Evolutionary conservation across 495 filamentous ascomycete species (phyloP), one percentile per base, ranked within the genome.

Genomic region (Glutinoglossum americanum): DNA sequence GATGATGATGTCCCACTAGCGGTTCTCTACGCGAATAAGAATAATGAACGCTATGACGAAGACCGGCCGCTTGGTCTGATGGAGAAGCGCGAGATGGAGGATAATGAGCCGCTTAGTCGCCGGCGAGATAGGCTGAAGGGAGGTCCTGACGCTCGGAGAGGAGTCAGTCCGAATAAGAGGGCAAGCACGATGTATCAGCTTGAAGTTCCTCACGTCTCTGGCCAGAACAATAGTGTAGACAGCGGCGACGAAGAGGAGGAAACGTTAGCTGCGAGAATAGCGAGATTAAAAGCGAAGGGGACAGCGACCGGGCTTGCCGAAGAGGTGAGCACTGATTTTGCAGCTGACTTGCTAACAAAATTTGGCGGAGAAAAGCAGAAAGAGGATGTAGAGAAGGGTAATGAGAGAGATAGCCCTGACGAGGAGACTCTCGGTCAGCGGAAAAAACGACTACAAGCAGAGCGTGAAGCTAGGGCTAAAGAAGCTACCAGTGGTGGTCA

Each of bases 371-470:
- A 78, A 41, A 67, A 68, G 44, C 67, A 65, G 17, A 59, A 39
- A 25, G 37, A 51, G 27, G 56, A 17, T 9, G 58, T 19, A 13
- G 63, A 63, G 15, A 61, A 59, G 21, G 60, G 37, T 21, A 51
- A 59, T 11, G 53, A 59, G 55, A 60, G 58, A 19, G 60, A 61
- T 15, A 59, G 64, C 1, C 67, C 71, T 6, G 84, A 82, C 58
- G 86, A 94, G 60, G 90, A 98, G 66, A 94, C 89, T 0, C 76
- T 98, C 1, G 92, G 81, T 13, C 87, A 97, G 65, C 81, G 90
- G 8, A 81, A 88, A 3, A 79, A 74, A 59, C 80, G 92, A 15
- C 75, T 98, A 0, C 85, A 89, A 66, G 80, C 76, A 48, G 84
- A 90, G 68, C 74, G 74, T 11, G 74, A 81, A 59, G 76, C 77